Percentiles rank a stretch among this genome's conserved stretches.
These are phyloP conservation scores for Xerocomellus amylosporus DNA, from an alignment of 768 basidiomycete genomes.

Conservation along the genomic window DNA sequence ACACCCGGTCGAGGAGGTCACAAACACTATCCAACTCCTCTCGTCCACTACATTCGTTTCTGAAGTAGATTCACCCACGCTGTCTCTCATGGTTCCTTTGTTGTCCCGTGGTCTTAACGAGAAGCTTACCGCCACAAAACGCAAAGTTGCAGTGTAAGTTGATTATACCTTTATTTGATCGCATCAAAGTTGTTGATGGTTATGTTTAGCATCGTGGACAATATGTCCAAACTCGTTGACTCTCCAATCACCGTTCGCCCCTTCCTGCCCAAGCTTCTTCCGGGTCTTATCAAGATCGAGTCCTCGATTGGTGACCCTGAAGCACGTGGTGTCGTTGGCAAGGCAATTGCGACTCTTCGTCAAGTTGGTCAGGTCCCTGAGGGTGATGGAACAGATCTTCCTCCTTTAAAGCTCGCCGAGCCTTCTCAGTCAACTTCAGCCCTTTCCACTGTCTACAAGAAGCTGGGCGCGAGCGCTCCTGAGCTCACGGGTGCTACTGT, in stretches of 20 bases:
- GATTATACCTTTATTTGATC: constrained; percentile 4
- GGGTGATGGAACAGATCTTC: constrained; percentile 85
- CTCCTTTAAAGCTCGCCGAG: constrained; percentile 78
- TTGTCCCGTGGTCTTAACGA: constrained; percentile 90
- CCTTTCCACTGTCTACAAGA: constrained; percentile 81
- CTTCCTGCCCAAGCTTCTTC: constrained; percentile 93
- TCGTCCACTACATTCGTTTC: constrained; percentile 99
- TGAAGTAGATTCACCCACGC: constrained; percentile 95
- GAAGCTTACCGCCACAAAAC: constrained; percentile 95
- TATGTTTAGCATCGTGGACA: constrained; percentile 79
- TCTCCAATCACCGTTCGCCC: constrained; percentile 93
- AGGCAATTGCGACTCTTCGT: constrained; percentile 93
- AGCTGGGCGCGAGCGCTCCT: constrained; percentile 60
- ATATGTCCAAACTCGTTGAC: constrained; percentile 98
- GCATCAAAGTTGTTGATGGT: constrained; percentile 15
- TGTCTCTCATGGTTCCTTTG: constrained; percentile 97
- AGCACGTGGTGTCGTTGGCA: constrained; percentile 87
- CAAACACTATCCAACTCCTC: constrained; percentile 90
- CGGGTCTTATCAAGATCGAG: constrained; percentile 95
- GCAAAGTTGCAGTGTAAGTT: constrained; percentile 92
- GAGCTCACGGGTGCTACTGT: constrained; percentile 55
- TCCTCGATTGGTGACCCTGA: constrained; percentile 95
- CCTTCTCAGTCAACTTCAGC: constrained; percentile 59
- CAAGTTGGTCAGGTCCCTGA: constrained; percentile 90
- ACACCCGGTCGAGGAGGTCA: constrained; percentile 99